These are phyloP conservation scores for Chimonanthus salicifolius DNA, from an alignment of 164 flowering plant species.

Conservation along the genomic window DNA sequence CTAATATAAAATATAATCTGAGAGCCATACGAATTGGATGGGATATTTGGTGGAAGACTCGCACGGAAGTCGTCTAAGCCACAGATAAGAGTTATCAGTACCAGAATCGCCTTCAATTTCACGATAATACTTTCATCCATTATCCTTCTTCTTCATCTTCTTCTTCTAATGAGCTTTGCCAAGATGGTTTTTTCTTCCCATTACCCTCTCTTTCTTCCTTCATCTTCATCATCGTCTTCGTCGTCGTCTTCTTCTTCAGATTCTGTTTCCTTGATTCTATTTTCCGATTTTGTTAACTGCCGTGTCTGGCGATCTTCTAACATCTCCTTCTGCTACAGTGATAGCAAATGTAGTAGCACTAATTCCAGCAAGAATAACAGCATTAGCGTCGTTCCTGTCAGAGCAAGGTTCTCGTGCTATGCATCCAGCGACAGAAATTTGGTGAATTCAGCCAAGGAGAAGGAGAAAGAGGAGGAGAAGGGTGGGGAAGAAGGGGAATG, in stretches of 20 bases:
- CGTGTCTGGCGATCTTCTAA: not conserved
- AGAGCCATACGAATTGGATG: no score
- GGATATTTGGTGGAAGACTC: not conserved
- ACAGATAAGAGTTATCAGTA: not conserved
- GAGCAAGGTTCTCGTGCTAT: not conserved
- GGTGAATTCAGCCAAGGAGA: not conserved
- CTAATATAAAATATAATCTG: no score
- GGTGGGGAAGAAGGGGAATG: not conserved
- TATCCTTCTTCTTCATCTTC: not conserved
- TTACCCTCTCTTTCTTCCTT: not conserved
- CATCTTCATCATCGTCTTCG: not conserved
- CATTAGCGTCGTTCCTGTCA: not conserved
- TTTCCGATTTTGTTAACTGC: not conserved
- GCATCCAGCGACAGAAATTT: slow-evolving; percentile 1
- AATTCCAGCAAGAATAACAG: not conserved
- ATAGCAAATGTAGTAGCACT: not conserved
- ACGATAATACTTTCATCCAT: not conserved
- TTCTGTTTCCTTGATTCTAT: not conserved
- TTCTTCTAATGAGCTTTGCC: not conserved
- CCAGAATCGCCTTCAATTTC: not conserved
- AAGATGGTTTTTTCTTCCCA: not conserved
- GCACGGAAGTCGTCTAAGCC: not conserved
- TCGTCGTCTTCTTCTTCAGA: not conserved
- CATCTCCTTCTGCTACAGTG: not conserved
- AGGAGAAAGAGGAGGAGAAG: not conserved